phyloP scores from a whole-genome alignment of 2,329 filamentous ascomycete genomes.

The Trichoderma afroharzianum region DNA sequence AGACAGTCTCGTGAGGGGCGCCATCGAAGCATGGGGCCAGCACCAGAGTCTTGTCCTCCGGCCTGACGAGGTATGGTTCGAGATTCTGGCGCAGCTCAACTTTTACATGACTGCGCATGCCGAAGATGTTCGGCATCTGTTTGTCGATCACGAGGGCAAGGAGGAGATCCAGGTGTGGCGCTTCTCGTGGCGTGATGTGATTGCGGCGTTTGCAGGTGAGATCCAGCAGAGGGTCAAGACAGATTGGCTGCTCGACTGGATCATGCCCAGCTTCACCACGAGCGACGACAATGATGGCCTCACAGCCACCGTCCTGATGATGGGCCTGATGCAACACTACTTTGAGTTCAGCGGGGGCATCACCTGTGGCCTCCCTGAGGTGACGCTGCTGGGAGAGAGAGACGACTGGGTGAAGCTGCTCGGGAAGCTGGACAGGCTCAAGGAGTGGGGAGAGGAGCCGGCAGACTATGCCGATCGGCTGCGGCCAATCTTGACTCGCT shows the following conservation, averaged over 20 bases:
- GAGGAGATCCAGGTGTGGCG: slow-evolving; percentile 36
- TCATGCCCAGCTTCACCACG: slow-evolving; percentile 42
- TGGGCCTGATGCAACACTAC: slow-evolving; percentile 41
- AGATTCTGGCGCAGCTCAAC: slow-evolving; percentile 50
- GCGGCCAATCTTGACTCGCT: slow-evolving; percentile 41
- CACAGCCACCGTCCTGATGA: slow-evolving; percentile 42
- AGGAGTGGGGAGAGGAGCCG: slow-evolving; percentile 43
- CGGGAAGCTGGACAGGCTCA: slow-evolving; percentile 40
- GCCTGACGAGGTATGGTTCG: slow-evolving; percentile 54
- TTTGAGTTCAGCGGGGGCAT: slow-evolving; percentile 36
- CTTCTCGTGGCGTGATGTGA: slow-evolving; percentile 26
- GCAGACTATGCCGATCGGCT: slow-evolving; percentile 37
- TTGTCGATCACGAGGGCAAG: slow-evolving; percentile 44
- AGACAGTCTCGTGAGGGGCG: slow-evolving; percentile 42
- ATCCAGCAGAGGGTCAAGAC: slow-evolving; percentile 40
- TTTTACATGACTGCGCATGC: slow-evolving; percentile 47
- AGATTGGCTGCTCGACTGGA: slow-evolving; percentile 40
- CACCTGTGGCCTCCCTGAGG: slow-evolving; percentile 41
- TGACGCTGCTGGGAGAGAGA: slow-evolving; percentile 38
- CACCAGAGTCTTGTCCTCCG: slow-evolving; percentile 49
- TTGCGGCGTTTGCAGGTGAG: slow-evolving; percentile 35
- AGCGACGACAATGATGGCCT: slow-evolving; percentile 37
- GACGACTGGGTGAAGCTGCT: slow-evolving; percentile 41
- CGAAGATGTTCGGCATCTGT: slow-evolving; percentile 42
- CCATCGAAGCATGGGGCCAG: slow-evolving; percentile 46